Evolutionary conservation across 129 eudicot species (phyloP).

Genomic region (Daucus carota): DNA sequence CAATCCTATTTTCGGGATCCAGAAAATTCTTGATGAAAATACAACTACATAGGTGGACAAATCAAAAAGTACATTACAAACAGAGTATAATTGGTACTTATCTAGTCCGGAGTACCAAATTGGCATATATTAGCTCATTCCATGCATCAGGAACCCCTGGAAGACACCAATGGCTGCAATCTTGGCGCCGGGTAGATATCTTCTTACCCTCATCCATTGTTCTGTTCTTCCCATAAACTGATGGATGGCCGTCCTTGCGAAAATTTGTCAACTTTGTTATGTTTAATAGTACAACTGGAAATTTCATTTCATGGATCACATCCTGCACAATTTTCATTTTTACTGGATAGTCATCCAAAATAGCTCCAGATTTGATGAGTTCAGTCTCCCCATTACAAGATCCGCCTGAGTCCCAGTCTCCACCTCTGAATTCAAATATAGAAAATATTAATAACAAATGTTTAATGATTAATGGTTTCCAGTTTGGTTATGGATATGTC

Average conservation of each 20-base stretch:
- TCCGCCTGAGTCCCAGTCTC: conserved; percentile 99
- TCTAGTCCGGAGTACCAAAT: conserved; percentile 32
- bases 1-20: not conserved
- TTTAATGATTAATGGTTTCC: not conserved
- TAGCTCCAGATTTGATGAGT: conserved; percentile 53
- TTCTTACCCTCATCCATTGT: conserved; percentile 22
- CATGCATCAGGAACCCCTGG: conserved; percentile 98
- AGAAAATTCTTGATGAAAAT: not conserved
- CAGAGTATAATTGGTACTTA: conserved; percentile 3
- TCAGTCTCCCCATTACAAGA: conserved; percentile 70
- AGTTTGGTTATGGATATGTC: not conserved
- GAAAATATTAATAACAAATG: too few species aligned
- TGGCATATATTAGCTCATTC: conserved; percentile 89
- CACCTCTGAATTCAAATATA: conserved; percentile 91
- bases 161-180: conserved; percentile 99
- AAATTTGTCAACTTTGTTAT: conserved; percentile 80
- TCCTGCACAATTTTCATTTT: conserved; percentile 83
- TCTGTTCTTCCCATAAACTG: conserved; percentile 62
- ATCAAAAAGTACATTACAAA: not conserved
- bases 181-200: conserved; percentile 63
- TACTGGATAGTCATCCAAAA: conserved; percentile 60
- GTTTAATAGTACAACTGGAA: conserved; percentile 60
- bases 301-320: conserved; percentile 52
- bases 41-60: not conserved
- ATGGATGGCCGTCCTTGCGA: conserved; percentile 93